Percentiles rank a stretch among this genome's conserved stretches.
phyloP scores from a whole-genome alignment of 108 stramenopile genomes.

The Skeletonema costatum region DNA sequence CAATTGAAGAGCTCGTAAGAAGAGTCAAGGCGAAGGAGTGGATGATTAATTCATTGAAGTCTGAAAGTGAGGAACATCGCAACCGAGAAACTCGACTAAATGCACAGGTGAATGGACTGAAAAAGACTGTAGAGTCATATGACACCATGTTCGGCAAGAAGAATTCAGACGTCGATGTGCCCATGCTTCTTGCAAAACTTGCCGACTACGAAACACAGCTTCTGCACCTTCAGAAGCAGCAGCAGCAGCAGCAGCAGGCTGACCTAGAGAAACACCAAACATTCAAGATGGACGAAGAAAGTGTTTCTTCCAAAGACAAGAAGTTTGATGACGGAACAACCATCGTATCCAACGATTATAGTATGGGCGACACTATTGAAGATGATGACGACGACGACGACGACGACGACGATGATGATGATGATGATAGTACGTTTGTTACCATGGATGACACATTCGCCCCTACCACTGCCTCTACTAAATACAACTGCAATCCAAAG shows the following conservation, averaged over 20 bases:
- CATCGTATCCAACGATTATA: not conserved
- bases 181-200: slow-evolving; percentile 39
- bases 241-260: slow-evolving; percentile 15
- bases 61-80: slow-evolving; percentile 29
- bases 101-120: slow-evolving; percentile 11
- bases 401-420: not conserved
- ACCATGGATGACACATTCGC: slow-evolving; percentile 4
- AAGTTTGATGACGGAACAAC: not conserved
- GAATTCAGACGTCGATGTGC: slow-evolving; percentile 29
- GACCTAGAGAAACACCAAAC: slow-evolving; percentile 3
- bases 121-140: slow-evolving; percentile 24
- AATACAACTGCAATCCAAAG: not conserved
- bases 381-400: not conserved
- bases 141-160: slow-evolving; percentile 25
- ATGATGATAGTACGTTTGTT: not conserved
- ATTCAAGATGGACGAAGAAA: not conserved
- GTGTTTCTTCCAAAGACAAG: not conserved
- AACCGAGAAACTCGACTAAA: slow-evolving; percentile 24
- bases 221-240: slow-evolving; percentile 10
- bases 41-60: slow-evolving; percentile 31
- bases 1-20: slow-evolving; percentile 17
- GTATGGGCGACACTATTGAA: not conserved
- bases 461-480: not conserved
- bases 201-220: slow-evolving; percentile 13
- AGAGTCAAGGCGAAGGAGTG: slow-evolving; percentile 40